Evolutionary conservation across 2,329 filamentous ascomycete species (phyloP), one percentile per base, ranked within the genome.

Genomic region (Trichoderma brevicompactum): DNA sequence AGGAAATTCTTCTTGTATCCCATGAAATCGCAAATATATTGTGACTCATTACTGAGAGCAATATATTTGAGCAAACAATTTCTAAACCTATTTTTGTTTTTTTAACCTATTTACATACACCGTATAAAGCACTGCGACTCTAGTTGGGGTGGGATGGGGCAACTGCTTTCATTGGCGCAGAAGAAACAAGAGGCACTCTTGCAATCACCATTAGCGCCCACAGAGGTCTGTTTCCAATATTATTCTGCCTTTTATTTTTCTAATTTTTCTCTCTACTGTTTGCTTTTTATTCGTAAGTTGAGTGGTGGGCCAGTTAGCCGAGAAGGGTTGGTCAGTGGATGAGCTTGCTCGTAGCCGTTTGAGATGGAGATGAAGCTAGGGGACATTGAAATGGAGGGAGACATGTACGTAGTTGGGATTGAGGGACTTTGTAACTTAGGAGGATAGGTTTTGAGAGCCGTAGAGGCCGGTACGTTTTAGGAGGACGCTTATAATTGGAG

Each of bases 1-100:
- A 70, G 69, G 70, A 72, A 74, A 69, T 48, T 48, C 73, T 62
- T 62, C 59, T 62, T 62, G 72, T 73, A 74, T 73, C 69, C 69
- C 67, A 72, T 70, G 69, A 66, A 40, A 46, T 49, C 23, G 43
- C 43, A 46, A 65, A 65, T 61, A 66, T 65, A 64, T 65, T 67
- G 68, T 66, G 62, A 43, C 67, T 44, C 66, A 67, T 59, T 56
- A 44, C 67, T 48, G 65, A 55, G 65, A 52, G 60, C 60, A 68
- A 53, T 66, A 65, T 69, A 68, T 67, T 70, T 67, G 49, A 53
- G 67, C 65, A 63, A 68, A 68, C 68, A 60, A 23, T 41, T 62
- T 23, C 44, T 52, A 8, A n/a, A 38, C n/a, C 28, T 52, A n/a
- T 43, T 43, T 61, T 50, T n/a, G 69, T 67, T 68, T 66, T 55